phyloP scores from a whole-genome alignment of 106 monocot species.

The Platanthera guangdongensis region DNA sequence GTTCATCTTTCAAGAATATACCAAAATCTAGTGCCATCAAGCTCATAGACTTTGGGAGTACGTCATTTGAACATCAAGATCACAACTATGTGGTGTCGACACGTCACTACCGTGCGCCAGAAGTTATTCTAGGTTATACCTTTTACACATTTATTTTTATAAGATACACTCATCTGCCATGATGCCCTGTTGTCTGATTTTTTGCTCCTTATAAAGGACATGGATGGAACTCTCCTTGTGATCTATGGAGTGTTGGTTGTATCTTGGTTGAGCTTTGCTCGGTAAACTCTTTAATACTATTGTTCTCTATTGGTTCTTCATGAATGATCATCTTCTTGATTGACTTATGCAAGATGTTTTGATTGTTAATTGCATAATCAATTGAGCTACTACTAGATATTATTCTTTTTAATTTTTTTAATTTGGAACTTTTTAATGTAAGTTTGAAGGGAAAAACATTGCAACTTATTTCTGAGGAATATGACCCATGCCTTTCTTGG shows the following conservation, averaged over 20 bases:
- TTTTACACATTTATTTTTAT: background rate
- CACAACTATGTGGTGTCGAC: slow-evolving; percentile 97
- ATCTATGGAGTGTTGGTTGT: slow-evolving; percentile 98
- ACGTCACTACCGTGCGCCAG: slow-evolving; percentile 93
- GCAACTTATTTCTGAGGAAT: background rate
- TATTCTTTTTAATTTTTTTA: background rate
- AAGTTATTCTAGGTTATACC: slow-evolving; percentile 77
- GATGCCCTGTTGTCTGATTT: slow-evolving; percentile 4
- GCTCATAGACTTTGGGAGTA: slow-evolving; percentile 96
- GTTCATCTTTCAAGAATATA: slow-evolving; percentile 52
- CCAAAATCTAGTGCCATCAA: slow-evolving; percentile 94
- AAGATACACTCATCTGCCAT: background rate
- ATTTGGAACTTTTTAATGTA: background rate
- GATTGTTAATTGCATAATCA: background rate
- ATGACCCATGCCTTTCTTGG: background rate
- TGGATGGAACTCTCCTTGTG: slow-evolving; percentile 97
- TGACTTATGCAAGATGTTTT: background rate
- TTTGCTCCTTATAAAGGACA: slow-evolving; percentile 44
- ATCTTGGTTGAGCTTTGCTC: slow-evolving; percentile 95
- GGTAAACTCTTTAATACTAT: slow-evolving; percentile 34
- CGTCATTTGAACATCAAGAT: slow-evolving; percentile 95
- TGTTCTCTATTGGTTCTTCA: background rate
- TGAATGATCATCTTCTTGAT: slow-evolving; percentile 1
- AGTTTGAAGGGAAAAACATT: background rate
- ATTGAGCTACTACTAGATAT: background rate